Percentiles rank a stretch among this genome's conserved stretches.
phyloP scores from a whole-genome alignment of 768 basidiomycete species.

The Omphalotus guepiniiformis region DNA sequence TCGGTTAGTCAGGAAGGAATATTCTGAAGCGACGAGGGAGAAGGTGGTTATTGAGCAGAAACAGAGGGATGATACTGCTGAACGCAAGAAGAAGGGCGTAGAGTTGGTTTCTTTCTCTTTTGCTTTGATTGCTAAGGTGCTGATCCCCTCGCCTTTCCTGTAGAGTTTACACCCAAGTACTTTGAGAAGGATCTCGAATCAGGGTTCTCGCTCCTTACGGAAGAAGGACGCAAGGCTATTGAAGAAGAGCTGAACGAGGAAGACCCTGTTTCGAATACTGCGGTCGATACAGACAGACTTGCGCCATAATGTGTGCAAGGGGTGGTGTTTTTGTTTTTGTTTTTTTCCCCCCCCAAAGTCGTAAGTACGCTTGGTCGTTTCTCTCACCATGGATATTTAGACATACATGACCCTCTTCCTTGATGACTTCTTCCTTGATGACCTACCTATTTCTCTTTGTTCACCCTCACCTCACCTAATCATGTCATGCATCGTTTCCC shows the following conservation, averaged over 20 bases:
- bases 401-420: too few species aligned
- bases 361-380: too few species aligned
- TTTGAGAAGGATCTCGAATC: conserved; percentile 67
- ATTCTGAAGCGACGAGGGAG: conserved; percentile 83
- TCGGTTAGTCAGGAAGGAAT: conserved; percentile 78
- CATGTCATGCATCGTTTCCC: too few species aligned
- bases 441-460: too few species aligned
- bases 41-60: conserved; percentile 91
- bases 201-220: conserved; percentile 67
- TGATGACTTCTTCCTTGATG: too few species aligned
- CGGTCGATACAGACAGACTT: too few species aligned
- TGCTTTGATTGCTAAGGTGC: background rate
- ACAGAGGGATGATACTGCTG: conserved; percentile 86
- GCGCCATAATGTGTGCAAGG: too few species aligned
- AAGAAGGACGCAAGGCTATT: conserved; percentile 64
- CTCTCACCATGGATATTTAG: too few species aligned
- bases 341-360: too few species aligned
- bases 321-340: too few species aligned
- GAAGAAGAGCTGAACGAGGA: conserved; percentile 61
- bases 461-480: too few species aligned
- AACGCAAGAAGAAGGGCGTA: conserved; percentile 75
- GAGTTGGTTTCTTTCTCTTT: conserved; percentile 50
- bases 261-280: too few species aligned
- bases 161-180: conserved; percentile 68
- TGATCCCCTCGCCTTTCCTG: background rate